These are phyloP conservation scores for Prunus campanulata DNA, from an alignment of 306 rosid genomes.

Conservation along the genomic window DNA sequence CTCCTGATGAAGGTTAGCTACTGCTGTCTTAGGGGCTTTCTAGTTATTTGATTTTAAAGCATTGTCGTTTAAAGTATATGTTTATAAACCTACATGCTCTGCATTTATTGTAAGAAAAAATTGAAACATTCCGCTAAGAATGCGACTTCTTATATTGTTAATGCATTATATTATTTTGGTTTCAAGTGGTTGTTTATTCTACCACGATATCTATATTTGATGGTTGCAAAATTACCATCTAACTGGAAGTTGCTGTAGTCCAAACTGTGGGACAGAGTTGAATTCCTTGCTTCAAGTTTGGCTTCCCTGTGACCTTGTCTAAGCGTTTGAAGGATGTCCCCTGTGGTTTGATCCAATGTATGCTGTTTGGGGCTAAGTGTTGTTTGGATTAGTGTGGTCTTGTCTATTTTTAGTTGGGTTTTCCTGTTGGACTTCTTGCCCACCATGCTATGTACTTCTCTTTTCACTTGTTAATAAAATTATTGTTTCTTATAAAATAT, in stretches of 20 bases:
- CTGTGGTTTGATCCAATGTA: not conserved
- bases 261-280: not conserved
- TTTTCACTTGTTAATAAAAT: not conserved
- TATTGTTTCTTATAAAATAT: not conserved
- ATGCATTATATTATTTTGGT: not conserved
- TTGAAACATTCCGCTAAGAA: not conserved
- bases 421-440: not conserved
- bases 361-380: not conserved
- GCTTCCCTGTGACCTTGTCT: not conserved
- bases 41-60: not conserved
- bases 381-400: not conserved
- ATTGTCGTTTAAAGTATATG: too few relatives aligned
- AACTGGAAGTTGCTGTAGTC: not conserved
- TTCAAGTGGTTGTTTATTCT: not conserved
- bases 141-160: not conserved
- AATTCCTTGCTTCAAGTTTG: not conserved
- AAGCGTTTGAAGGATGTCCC: not conserved
- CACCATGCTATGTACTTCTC: not conserved
- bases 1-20: constrained; percentile 73
- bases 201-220: not conserved
- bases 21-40: constrained; percentile 16
- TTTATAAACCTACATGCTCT: not conserved
- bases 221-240: not conserved
- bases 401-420: not conserved
- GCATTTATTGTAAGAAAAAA: not conserved